Base-by-base conservation (phyloP, 305 asterid species). In the Fraxinus velutina region DNA sequence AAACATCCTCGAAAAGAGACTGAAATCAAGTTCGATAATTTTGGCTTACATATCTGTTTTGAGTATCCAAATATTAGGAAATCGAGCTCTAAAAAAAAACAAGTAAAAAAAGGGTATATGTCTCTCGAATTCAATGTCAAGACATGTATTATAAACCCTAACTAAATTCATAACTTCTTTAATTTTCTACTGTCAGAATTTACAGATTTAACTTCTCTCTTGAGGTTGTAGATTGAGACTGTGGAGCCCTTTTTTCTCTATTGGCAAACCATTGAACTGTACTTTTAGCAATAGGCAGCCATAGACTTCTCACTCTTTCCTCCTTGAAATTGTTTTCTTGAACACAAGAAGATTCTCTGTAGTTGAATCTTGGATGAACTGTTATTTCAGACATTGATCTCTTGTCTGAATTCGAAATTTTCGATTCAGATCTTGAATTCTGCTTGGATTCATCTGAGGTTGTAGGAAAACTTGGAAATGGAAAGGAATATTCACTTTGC, bases 231-330 rank as follows among this genome's bases (percentile, higher is more conserved):
- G 10, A 36, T 62, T 82, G 85, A 60, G 83, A 33, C 5, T 76
- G 57, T 24, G 70, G 68, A 83, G 79, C 36, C 64, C 83, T 83
- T 82, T 60, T 70, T 73, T 90, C 92, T 79, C 91, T 91, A 81
- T 86, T 86, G 8, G 87, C 89, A 90, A 90, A 93, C 98, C 93
- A 90, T n/a, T 87, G 81, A 6, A 89, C 90, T 79, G 97, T 93
- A 78, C 88, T 89, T 44, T 81, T 87, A 5, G 94, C 97, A 83
- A 93, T 92, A 10, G 94, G 92, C n/a, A 91, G 62, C 97, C 97
- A 93, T 7, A 86, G 75, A 33, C 83, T 89, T 75, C 90, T 89
- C 75, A 64, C 75, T 30, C 85, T 86, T 27, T 90, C 94, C 73
- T 82, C 90, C 78, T 86, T 39, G n/a, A 78, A 80, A 82, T 81